A percentile compares a stretch with the other conserved stretches of the same genome.
Evolutionary conservation across 352 stramenopile genomes (phyloP).

Genomic region (Globisporangium polare): DNA sequence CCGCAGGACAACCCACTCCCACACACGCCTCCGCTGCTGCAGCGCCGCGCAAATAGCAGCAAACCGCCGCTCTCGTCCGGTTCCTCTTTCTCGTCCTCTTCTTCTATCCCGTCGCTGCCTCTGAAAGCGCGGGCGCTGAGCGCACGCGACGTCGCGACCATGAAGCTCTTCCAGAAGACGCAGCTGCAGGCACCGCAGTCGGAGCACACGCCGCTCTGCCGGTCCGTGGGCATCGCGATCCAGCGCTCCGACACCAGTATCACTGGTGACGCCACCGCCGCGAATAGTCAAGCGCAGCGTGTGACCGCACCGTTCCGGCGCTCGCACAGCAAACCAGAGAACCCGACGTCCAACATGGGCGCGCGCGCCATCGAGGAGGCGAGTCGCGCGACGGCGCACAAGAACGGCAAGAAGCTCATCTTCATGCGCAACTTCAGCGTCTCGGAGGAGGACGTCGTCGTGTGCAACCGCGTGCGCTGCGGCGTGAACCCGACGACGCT

Average conservation of each 20-base stretch:
- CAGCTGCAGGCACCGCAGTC: not conserved
- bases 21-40: not conserved
- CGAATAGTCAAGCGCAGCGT: not conserved
- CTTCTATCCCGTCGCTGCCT: not conserved
- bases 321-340: conserved; percentile 50
- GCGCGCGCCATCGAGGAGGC: conserved; percentile 40
- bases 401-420: conserved; percentile 47
- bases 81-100: not conserved
- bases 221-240: conserved; percentile 15
- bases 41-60: conserved; percentile 7
- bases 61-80: conserved; percentile 9
- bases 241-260: conserved; percentile 3
- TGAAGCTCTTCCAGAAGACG: conserved; percentile 18
- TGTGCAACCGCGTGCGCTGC: conserved; percentile 67
- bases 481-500: conserved; percentile 45
- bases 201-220: conserved; percentile 3
- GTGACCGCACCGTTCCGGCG: conserved; percentile 33
- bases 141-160: conserved; percentile 25
- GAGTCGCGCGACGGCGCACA: conserved; percentile 25
- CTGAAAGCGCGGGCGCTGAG: not conserved
- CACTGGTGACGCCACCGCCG: not conserved
- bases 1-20: not conserved
- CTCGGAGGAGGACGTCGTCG: conserved; percentile 56
- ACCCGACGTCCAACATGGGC: conserved; percentile 58
- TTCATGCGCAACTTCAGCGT: conserved; percentile 66